Conservation (phyloP, 768 basidiomycete genomes). For the Psilocybe sp. region DNA sequence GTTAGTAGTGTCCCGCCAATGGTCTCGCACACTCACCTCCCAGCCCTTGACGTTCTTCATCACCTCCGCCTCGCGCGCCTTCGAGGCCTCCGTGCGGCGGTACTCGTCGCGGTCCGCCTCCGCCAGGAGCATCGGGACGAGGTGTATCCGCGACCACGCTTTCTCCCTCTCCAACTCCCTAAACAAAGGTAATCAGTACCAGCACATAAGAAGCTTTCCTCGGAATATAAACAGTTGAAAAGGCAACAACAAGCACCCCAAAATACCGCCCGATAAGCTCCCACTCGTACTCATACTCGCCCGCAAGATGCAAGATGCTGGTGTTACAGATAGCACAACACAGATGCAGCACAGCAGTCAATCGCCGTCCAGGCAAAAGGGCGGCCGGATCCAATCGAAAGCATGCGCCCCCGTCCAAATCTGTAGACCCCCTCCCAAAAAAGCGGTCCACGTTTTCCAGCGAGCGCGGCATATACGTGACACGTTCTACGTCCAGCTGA, state of each 20-base stretch:
- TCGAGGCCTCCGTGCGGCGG: slow-evolving; percentile 73
- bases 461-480: slow-evolving; percentile 52
- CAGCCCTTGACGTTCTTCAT: slow-evolving; percentile 94
- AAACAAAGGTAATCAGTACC: slow-evolving; percentile 35
- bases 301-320: no score
- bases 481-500: slow-evolving; percentile 75
- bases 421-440: no score
- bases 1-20: slow-evolving; percentile 11
- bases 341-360: no score
- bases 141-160: slow-evolving; percentile 93
- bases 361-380: slow-evolving; percentile 7
- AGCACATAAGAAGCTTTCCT: slow-evolving; percentile 37
- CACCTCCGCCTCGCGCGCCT: slow-evolving; percentile 80
- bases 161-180: slow-evolving; percentile 94
- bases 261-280: no score
- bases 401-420: no score
- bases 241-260: slow-evolving; percentile 9
- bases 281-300: no score
- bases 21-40: slow-evolving; percentile 66
- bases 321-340: no score
- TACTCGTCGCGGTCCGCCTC: slow-evolving; percentile 92
- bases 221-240: slow-evolving; percentile 41
- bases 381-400: slow-evolving; percentile 58
- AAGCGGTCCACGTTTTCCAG: slow-evolving; percentile 60
- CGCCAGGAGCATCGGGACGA: slow-evolving; percentile 87